These are phyloP conservation scores for Aspergillus heteromorphus DNA, from an alignment of 495 filamentous ascomycete genomes.

Conservation along the genomic window DNA sequence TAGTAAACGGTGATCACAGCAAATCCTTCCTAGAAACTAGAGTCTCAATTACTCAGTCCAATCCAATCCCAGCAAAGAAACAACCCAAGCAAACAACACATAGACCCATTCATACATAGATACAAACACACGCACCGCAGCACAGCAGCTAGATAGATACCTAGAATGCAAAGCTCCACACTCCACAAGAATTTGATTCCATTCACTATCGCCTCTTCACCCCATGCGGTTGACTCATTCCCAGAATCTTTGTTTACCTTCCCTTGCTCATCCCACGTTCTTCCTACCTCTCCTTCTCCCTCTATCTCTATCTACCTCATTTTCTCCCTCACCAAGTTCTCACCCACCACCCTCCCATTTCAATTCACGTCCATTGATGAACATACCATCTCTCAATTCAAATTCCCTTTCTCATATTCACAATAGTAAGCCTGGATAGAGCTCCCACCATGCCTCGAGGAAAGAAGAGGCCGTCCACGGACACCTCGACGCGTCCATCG, in stretches of 20 bases:
- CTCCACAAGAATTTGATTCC: background rate
- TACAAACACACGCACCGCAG: too few species aligned
- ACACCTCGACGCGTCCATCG: background rate
- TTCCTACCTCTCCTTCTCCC: background rate
- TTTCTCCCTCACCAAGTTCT: background rate
- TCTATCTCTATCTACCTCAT: background rate
- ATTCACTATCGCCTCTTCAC: background rate
- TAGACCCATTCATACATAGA: too few species aligned
- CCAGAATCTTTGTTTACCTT: background rate
- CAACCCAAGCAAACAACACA: too few species aligned
- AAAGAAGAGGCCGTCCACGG: background rate
- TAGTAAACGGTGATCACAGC: too few species aligned
- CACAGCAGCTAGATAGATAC: too few species aligned
- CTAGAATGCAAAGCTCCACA: background rate
- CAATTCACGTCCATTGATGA: slow-evolving; percentile 14
- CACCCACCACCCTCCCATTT: background rate
- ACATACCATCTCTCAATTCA: background rate
- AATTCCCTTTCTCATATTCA: background rate
- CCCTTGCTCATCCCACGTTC: background rate
- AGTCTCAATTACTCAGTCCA: too few species aligned
- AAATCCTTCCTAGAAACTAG: too few species aligned
- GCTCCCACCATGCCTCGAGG: background rate
- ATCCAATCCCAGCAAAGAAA: too few species aligned
- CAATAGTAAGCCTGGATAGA: background rate
- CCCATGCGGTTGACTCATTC: background rate